Percentiles rank a stretch among this genome's conserved stretches.
Evolutionary conservation across 176 grass and related monocot species (phyloP).

Genomic region (Elymus sibiricus): DNA sequence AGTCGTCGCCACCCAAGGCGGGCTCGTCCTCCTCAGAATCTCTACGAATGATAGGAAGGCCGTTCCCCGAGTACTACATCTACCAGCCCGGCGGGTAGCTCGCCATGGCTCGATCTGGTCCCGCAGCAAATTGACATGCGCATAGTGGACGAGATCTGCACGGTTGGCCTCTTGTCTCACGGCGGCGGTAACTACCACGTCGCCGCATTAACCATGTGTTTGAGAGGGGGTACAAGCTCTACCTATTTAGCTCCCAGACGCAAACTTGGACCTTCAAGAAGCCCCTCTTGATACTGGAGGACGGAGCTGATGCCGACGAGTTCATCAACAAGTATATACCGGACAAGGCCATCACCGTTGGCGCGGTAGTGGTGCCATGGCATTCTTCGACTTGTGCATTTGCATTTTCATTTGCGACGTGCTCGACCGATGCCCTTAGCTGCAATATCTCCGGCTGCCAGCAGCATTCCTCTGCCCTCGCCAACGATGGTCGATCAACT

Average conservation of each 20-base stretch:
- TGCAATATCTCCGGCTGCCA: neutral
- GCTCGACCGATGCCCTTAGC: neutral
- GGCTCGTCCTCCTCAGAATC: neutral
- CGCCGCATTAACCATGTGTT: too few relatives aligned
- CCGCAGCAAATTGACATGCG: neutral
- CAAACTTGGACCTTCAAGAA: neutral
- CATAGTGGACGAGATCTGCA: neutral
- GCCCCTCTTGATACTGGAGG: neutral
- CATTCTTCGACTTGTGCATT: neutral
- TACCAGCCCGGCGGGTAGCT: neutral
- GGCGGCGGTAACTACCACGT: too few relatives aligned
- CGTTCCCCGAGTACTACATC: neutral
- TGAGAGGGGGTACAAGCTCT: too few relatives aligned
- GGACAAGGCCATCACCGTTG: neutral
- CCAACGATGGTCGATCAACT: neutral
- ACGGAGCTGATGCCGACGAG: neutral
- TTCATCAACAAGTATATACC: neutral
- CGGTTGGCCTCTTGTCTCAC: neutral
- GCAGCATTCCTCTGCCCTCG: neutral
- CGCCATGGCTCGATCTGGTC: neutral
- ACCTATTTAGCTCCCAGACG: neutral
- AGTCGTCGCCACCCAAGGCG: neutral
- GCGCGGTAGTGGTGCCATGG: neutral
- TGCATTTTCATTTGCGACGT: neutral
- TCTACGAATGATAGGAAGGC: too few relatives aligned